A percentile compares a stretch with the other conserved stretches of the same genome.
Conservation (phyloP, 2,329 filamentous ascomycete genomes). For the Colletotrichum somersetense region DNA sequence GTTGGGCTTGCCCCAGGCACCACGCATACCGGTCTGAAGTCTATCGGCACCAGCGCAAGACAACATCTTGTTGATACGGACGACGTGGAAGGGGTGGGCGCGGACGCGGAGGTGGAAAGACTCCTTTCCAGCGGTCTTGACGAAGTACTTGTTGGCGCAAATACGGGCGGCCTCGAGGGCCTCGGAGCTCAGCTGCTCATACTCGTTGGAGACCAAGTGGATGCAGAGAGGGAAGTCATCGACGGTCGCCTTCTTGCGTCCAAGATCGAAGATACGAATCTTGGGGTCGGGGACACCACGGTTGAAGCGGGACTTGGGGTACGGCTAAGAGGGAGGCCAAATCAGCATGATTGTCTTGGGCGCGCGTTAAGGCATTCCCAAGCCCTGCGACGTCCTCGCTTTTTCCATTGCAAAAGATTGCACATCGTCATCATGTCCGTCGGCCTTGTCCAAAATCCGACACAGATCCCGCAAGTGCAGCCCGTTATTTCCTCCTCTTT, state of each 20-base stretch:
- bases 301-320: constrained; percentile 99
- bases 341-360: neutral
- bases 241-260: constrained; percentile 97
- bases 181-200: constrained; percentile 99
- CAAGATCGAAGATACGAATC: constrained; percentile 98
- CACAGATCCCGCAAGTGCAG: neutral
- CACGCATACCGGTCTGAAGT: constrained; percentile 99
- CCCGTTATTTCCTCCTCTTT: constrained; percentile 13
- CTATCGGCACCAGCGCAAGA: constrained; percentile 99
- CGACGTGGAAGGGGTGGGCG: constrained; percentile 99
- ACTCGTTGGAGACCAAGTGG: constrained; percentile 99
- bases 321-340: constrained; percentile 70
- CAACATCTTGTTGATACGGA: constrained; percentile 99
- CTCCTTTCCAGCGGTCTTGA: constrained; percentile 80
- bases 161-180: constrained; percentile 99
- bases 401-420: neutral
- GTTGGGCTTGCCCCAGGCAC: constrained; percentile 99
- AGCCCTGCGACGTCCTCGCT: neutral
- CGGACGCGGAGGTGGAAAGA: constrained; percentile 82
- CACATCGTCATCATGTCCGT: neutral
- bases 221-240: constrained; percentile 99
- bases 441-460: neutral
- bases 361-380: neutral
- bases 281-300: constrained; percentile 91
- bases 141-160: constrained; percentile 98